Evolutionary conservation across 208 protist genomes (phyloP).

Genomic region (Acanthamoeba culbertsoni): DNA sequence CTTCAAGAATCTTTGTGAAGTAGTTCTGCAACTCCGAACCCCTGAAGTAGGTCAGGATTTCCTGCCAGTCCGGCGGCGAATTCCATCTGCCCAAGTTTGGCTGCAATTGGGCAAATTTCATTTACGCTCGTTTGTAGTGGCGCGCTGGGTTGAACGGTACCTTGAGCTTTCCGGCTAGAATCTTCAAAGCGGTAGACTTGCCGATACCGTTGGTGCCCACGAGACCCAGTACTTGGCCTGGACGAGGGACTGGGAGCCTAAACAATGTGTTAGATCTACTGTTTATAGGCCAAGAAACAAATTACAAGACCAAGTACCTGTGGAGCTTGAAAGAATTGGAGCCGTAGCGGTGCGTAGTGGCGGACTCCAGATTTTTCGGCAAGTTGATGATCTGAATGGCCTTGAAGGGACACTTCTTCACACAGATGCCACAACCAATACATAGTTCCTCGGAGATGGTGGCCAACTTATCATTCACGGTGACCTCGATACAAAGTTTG

Average conservation of each 20-base stretch:
- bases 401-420: conserved; percentile 99
- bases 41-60: conserved; percentile 98
- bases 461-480: conserved; percentile 90
- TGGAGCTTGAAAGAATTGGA: conserved; percentile 99
- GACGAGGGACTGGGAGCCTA: conserved; percentile 95
- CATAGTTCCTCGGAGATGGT: conserved; percentile 99
- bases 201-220: conserved; percentile 99
- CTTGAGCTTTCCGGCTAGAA: conserved; percentile 97
- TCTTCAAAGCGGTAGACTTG: conserved; percentile 99
- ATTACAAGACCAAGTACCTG: conserved; percentile 69
- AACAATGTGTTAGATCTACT: neutral
- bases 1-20: conserved; percentile 97
- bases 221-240: conserved; percentile 99
- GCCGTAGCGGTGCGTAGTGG: conserved; percentile 99
- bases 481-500: conserved; percentile 99
- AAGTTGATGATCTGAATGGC: conserved; percentile 99
- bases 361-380: conserved; percentile 95
- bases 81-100: conserved; percentile 2
- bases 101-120: neutral
- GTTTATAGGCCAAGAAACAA: neutral
- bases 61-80: conserved; percentile 95
- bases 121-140: no score
- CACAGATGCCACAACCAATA: conserved; percentile 99
- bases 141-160: neutral
- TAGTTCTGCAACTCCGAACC: conserved; percentile 99